These are phyloP conservation scores for Pythium insidiosum DNA, from an alignment of 352 stramenopile genomes.

Conservation along the genomic window DNA sequence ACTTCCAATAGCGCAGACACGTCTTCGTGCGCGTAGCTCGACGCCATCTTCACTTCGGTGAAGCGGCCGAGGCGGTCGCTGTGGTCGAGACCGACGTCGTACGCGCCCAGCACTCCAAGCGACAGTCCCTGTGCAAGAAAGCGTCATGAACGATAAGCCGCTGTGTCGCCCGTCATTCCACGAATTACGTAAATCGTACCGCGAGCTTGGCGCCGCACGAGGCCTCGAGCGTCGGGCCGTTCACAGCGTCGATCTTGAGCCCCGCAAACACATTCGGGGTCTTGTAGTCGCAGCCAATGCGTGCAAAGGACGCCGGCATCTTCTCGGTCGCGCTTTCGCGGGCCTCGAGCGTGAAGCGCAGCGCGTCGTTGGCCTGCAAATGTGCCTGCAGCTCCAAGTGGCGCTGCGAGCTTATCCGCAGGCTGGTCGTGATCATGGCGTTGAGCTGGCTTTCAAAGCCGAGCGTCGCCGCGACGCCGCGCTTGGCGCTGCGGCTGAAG, in stretches of 20 bases:
- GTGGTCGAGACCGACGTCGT: slow-evolving; percentile 74
- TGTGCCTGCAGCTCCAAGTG: slow-evolving; percentile 60
- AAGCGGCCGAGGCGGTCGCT: slow-evolving; percentile 60
- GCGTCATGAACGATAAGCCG: too few species aligned
- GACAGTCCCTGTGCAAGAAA: slow-evolving; percentile 24
- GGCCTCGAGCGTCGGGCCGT: slow-evolving; percentile 62
- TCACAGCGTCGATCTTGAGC: slow-evolving; percentile 71
- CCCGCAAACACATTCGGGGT: slow-evolving; percentile 34
- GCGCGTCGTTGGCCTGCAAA: slow-evolving; percentile 34
- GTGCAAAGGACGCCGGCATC: slow-evolving; percentile 54
- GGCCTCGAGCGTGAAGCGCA: slow-evolving; percentile 69
- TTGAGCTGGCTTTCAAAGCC: slow-evolving; percentile 62
- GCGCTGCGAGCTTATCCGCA: slow-evolving; percentile 63
- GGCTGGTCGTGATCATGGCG: slow-evolving; percentile 49
- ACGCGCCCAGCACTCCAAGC: slow-evolving; percentile 46
- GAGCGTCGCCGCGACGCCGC: slow-evolving; percentile 50
- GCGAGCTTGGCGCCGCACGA: slow-evolving; percentile 40
- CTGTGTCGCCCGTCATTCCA: not conserved
- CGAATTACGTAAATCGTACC: slow-evolving; percentile 9
- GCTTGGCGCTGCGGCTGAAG: slow-evolving; percentile 59
- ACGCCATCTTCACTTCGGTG: slow-evolving; percentile 47
- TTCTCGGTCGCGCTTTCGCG: slow-evolving; percentile 68
- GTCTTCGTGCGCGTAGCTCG: slow-evolving; percentile 59
- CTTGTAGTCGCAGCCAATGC: slow-evolving; percentile 62
- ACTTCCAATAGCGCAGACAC: slow-evolving; percentile 61